These are phyloP conservation scores for Russula brevipes DNA, from an alignment of 768 basidiomycete species.

Conservation along the genomic window DNA sequence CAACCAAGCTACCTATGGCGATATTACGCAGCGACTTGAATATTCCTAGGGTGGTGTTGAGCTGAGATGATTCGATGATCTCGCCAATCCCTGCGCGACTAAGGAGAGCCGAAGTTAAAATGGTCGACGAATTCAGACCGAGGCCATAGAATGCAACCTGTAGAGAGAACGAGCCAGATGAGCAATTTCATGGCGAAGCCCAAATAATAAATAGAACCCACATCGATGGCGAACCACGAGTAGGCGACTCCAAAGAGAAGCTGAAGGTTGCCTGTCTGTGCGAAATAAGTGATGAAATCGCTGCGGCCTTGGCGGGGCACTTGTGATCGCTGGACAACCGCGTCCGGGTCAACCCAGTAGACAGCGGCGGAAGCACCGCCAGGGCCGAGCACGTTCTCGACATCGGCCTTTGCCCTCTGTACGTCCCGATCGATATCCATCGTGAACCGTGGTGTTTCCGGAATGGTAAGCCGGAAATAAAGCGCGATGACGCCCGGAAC, in stretches of 20 bases:
- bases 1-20: conserved; percentile 67
- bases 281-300: conserved; percentile 67
- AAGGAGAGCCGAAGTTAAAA: conserved; percentile 49
- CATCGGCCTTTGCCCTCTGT: conserved; percentile 65
- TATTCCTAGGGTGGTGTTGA: conserved; percentile 29
- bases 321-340: conserved; percentile 52
- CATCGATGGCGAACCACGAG: conserved; percentile 89
- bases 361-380: conserved; percentile 29
- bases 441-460: conserved; percentile 85
- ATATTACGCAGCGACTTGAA: conserved; percentile 59
- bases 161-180: background rate
- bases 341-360: conserved; percentile 49
- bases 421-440: conserved; percentile 89
- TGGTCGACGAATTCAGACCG: conserved; percentile 73
- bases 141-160: conserved; percentile 87
- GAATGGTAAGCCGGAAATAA: conserved; percentile 90
- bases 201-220: conserved; percentile 35
- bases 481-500: conserved; percentile 76
- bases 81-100: conserved; percentile 54
- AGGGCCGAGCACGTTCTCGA: conserved; percentile 56
- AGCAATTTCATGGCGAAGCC: background rate
- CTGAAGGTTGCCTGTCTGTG: conserved; percentile 70
- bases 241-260: conserved; percentile 71
- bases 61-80: conserved; percentile 31
- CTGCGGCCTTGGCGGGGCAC: conserved; percentile 58